phyloP scores from a whole-genome alignment of 75 land plant genomes.

The Selaginella moellendorffii region DNA sequence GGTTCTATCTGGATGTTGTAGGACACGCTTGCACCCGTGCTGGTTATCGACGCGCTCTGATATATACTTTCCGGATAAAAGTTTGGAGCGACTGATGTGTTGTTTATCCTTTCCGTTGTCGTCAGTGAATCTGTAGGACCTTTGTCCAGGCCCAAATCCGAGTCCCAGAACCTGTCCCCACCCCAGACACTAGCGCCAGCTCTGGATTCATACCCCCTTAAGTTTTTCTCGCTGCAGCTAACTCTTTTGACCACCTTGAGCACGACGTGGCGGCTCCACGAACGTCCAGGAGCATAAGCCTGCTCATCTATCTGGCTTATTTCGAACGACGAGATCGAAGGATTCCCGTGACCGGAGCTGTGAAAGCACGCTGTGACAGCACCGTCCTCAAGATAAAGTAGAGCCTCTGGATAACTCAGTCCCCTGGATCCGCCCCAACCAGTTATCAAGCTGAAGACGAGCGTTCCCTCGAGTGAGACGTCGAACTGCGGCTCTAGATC shows the following conservation, averaged over 20 bases:
- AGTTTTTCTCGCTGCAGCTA: constrained; percentile 33
- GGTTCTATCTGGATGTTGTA: constrained; percentile 66
- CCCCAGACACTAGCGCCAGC: constrained; percentile 48
- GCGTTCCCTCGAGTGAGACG: constrained; percentile 80
- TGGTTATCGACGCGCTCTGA: constrained; percentile 45
- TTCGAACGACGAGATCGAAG: constrained; percentile 66
- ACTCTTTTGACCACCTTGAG: constrained; percentile 53
- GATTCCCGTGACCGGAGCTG: constrained; percentile 91
- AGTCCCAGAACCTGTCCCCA: constrained; percentile 77
- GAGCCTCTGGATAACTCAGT: constrained; percentile 50
- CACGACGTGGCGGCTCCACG: constrained; percentile 30
- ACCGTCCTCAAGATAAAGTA: constrained; percentile 46
- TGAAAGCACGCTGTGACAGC: constrained; percentile 74
- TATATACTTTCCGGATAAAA: constrained; percentile 68
- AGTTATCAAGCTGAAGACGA: constrained; percentile 34
- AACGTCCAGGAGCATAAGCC: constrained; percentile 33
- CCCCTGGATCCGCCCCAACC: constrained; percentile 61
- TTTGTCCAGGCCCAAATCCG: constrained; percentile 22
- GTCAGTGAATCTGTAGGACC: neutral
- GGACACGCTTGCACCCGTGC: constrained; percentile 27
- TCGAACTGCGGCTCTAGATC: constrained; percentile 76
- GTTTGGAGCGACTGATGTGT: constrained; percentile 44
- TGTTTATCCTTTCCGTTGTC: constrained; percentile 24
- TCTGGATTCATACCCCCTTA: constrained; percentile 44
- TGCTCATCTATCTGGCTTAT: constrained; percentile 54